Evolutionary conservation across 495 filamentous ascomycete genomes (phyloP), one percentile per base, ranked within the genome.

Genomic region (Hyphodiscus hymeniophilus): DNA sequence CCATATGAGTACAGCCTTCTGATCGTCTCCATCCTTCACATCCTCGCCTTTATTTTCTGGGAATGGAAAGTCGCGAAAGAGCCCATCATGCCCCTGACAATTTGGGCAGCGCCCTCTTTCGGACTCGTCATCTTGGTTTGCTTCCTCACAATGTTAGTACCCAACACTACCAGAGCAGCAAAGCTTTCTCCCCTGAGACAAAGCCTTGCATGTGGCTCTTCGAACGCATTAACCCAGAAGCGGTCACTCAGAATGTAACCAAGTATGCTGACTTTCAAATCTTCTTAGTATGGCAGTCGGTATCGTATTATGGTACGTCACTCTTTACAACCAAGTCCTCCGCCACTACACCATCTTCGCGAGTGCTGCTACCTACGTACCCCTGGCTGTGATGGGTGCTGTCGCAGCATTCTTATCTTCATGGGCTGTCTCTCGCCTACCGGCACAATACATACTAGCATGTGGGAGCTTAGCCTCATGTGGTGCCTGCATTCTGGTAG

Each of bases 91-190:
- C 74, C 73, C 0, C 52, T 75, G 4, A 60, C 64, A 5, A 74
- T 76, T 17, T 78, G 71, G 57, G 65, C 64, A n/a, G 64, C 68
- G 2, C 73, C 71, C 2, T 71, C 66, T 0, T 58, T 60, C 4
- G 60, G 60, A 3, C 46, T 77, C 11, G 52, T 76, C 24, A 42
- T 74, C 4, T 66, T 70, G 26, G 63, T 68, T 17, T 60, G 76
- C 20, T 58, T 76, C 21, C 66, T 66, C 38, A 75, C 71, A 54
- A 78, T 78, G 73, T n/a, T n/a, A n/a, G n/a, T n/a, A n/a, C n/a
- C n/a, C n/a, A n/a, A n/a, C n/a, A n/a, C n/a, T n/a, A n/a, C n/a
- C n/a, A n/a, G n/a, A n/a, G n/a, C n/a, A n/a, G n/a, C n/a, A n/a
- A n/a, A n/a, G n/a, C n/a, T n/a, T n/a, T n/a, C n/a, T n/a, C n/a